These are phyloP conservation scores for Camellia oleifera DNA, from an alignment of 179 eudicot genomes.

Conservation along the genomic window DNA sequence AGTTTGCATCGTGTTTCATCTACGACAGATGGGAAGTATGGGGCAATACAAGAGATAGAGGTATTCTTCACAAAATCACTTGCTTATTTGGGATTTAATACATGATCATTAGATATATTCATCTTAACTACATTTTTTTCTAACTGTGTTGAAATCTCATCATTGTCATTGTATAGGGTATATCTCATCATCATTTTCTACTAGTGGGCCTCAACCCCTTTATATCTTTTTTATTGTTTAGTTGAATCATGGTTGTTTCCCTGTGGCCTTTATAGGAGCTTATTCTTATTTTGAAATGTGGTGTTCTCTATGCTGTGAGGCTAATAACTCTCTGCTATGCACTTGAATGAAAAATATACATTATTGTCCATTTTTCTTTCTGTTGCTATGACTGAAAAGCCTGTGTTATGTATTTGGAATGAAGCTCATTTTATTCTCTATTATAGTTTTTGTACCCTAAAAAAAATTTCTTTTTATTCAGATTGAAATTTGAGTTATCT, in stretches of 20 bases:
- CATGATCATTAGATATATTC: neutral
- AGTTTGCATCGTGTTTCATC: conserved; percentile 84
- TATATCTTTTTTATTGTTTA: neutral
- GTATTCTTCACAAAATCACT: conserved; percentile 29
- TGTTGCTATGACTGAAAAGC: neutral
- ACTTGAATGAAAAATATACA: neutral
- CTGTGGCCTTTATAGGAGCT: conserved; percentile 2
- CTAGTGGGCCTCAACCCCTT: too few relatives aligned
- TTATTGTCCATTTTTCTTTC: neutral
- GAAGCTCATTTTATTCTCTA: neutral
- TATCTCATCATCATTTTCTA: too few relatives aligned
- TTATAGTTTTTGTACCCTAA: neutral
- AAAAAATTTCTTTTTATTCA: neutral
- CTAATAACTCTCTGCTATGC: neutral
- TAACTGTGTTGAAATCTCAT: neutral
- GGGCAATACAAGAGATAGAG: conserved; percentile 62
- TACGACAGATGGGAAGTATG: conserved; percentile 81
- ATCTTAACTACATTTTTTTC: neutral
- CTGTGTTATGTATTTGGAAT: neutral
- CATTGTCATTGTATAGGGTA: neutral
- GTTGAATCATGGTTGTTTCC: neutral
- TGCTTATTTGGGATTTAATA: conserved; percentile 1
- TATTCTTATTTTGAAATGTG: neutral
- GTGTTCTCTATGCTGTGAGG: neutral
- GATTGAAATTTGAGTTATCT: neutral